phyloP scores from a whole-genome alignment of 1,284 basidiomycete species.

The Golubevia sp. region DNA sequence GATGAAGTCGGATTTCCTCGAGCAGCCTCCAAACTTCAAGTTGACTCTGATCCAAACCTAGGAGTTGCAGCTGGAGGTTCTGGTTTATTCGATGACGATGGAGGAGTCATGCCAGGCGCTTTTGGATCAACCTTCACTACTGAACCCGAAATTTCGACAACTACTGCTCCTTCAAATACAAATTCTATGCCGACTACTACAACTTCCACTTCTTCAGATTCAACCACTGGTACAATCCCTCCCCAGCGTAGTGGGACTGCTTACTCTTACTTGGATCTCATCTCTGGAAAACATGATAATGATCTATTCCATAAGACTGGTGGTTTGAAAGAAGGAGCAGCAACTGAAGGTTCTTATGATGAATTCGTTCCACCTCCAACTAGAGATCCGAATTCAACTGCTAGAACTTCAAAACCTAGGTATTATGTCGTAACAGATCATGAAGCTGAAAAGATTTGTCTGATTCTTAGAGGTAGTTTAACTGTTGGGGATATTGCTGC shows the following conservation, averaged over 20 bases:
- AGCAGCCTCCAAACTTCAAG: constrained; percentile 29
- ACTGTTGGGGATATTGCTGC: constrained; percentile 40
- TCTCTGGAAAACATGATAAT: constrained; percentile 42
- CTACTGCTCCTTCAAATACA: neutral
- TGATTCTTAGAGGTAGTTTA: constrained; percentile 44
- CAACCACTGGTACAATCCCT: neutral
- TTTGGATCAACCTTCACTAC: too few relatives aligned
- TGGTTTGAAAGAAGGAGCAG: constrained; percentile 27
- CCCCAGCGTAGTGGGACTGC: constrained; percentile 7
- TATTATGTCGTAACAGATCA: constrained; percentile 53
- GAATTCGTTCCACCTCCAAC: constrained; percentile 8
- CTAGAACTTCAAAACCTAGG: constrained; percentile 27
- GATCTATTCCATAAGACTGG: constrained; percentile 44
- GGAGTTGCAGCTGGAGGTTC: too few relatives aligned
- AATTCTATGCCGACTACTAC: neutral
- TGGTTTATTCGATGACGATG: too few relatives aligned
- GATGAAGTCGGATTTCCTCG: constrained; percentile 39
- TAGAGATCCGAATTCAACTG: constrained; percentile 9
- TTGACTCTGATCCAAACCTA: constrained; percentile 13
- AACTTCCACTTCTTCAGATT: neutral
- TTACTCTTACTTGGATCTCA: constrained; percentile 27
- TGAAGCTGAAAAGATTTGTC: constrained; percentile 28
- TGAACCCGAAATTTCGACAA: too few relatives aligned
- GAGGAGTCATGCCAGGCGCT: too few relatives aligned
- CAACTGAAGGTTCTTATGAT: constrained; percentile 24